Percentiles rank a stretch among this genome's conserved stretches.
phyloP scores from a whole-genome alignment of 352 stramenopile genomes.

The Phytophthora cryptogea region DNA sequence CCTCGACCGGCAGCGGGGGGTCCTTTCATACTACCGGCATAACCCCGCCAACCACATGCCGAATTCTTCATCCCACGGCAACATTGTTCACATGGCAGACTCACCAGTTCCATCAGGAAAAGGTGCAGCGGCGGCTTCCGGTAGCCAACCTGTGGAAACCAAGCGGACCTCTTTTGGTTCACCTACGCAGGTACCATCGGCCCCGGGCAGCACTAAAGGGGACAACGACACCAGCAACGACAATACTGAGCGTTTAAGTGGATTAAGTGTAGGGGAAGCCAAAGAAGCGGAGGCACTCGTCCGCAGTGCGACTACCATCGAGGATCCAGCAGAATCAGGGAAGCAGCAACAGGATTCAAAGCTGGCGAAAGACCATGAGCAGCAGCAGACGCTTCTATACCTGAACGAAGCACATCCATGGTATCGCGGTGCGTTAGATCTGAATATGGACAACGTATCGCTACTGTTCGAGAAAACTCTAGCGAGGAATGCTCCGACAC shows the following conservation, averaged over 20 bases:
- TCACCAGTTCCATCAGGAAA: constrained; percentile 28
- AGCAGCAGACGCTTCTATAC: constrained; percentile 66
- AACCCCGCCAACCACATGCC: constrained; percentile 79
- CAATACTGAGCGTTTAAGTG: constrained; percentile 4
- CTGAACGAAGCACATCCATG: constrained; percentile 79
- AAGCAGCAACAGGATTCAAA: constrained; percentile 19
- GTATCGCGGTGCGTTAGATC: constrained; percentile 78
- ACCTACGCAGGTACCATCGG: background rate
- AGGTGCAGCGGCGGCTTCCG: constrained; percentile 2
- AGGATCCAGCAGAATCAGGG: constrained; percentile 10
- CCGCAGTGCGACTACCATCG: constrained; percentile 15
- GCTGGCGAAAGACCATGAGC: constrained; percentile 22
- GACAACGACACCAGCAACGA: constrained; percentile 19
- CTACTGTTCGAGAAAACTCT: constrained; percentile 84
- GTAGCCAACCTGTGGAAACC: constrained; percentile 12
- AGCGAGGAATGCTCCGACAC: constrained; percentile 73
- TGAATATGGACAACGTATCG: constrained; percentile 77
- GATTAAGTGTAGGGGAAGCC: constrained; percentile 18
- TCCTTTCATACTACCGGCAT: constrained; percentile 84
- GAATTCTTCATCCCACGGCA: constrained; percentile 54
- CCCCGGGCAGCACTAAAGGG: constrained; percentile 3
- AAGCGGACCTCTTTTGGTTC: constrained; percentile 25
- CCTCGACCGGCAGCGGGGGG: constrained; percentile 67
- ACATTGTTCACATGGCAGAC: constrained; percentile 77
- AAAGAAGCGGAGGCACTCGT: constrained; percentile 23